These are phyloP conservation scores for Cenchrus purpureus DNA, from an alignment of 176 grass and related monocot species.

Conservation along the genomic window DNA sequence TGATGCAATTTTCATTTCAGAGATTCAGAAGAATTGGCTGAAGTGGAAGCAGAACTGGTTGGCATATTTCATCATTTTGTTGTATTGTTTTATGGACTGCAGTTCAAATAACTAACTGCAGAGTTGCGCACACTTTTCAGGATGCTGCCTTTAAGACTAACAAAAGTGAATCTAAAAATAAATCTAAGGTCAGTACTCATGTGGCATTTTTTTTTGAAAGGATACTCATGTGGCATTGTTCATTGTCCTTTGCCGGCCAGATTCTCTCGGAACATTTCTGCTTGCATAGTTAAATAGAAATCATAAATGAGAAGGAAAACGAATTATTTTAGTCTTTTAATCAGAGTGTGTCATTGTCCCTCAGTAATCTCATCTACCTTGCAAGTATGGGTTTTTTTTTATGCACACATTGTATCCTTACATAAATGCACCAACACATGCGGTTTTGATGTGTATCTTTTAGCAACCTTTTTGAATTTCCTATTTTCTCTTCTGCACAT, in stretches of 20 bases:
- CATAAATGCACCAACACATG: not conserved
- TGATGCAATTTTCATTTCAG: conserved; percentile 40
- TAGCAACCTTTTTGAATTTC: not conserved
- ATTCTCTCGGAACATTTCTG: not conserved
- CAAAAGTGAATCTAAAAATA: conserved; percentile 66
- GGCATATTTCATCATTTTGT: conserved; percentile 39
- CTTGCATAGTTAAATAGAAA: not conserved
- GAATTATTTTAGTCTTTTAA: not conserved
- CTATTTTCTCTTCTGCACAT: not conserved
- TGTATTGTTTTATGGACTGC: conserved; percentile 1
- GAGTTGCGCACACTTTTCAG: conserved; percentile 60
- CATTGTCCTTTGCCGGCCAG: conserved; percentile 5
- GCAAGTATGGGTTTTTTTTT: conserved; percentile 10
- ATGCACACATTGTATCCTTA: not conserved
- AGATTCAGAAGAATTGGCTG: conserved; percentile 79
- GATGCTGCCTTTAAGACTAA: conserved; percentile 80
- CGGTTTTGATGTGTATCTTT: conserved; percentile 12
- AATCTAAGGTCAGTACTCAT: conserved; percentile 63
- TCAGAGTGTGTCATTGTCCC: not conserved
- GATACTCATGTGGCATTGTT: conserved; percentile 2
- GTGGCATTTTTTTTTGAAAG: not conserved
- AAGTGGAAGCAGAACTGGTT: conserved; percentile 97
- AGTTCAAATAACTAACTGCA: conserved; percentile 29
- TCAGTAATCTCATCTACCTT: conserved; percentile 1
- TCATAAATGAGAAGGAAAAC: conserved; percentile 11